Conservation (phyloP, 2,329 filamentous ascomycete genomes). For the Dothiorella sarmentorum region DNA sequence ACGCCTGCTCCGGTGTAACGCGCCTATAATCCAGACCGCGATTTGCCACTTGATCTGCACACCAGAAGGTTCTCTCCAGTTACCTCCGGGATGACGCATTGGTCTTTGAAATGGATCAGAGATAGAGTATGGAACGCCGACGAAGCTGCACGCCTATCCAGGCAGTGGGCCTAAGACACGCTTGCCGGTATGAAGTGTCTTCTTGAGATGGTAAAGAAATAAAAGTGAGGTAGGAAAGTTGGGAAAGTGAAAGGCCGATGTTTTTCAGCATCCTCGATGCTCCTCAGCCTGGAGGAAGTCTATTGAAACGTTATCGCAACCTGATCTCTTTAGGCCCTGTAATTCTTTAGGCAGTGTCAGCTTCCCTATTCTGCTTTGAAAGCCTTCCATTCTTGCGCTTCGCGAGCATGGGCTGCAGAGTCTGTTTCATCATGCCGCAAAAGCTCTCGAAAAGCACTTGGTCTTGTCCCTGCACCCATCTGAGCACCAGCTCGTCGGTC, state of each 20-base stretch:
- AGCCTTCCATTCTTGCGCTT: neutral
- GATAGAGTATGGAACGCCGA: conserved; percentile 43
- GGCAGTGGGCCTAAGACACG: conserved; percentile 24
- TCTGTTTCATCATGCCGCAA: conserved; percentile 29
- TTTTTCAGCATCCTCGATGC: neutral
- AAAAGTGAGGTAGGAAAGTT: neutral
- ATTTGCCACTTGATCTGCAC: conserved; percentile 27
- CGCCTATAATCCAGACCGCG: conserved; percentile 32
- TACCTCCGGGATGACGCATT: conserved; percentile 53
- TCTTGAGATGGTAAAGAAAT: neutral
- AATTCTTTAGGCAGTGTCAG: neutral
- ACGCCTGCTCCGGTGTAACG: conserved; percentile 20
- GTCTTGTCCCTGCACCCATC: conserved; percentile 76
- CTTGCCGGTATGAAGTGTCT: conserved; percentile 8
- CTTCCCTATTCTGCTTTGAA: conserved; percentile 5
- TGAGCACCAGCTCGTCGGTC: conserved; percentile 41
- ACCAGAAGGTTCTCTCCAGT: neutral
- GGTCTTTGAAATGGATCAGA: conserved; percentile 50
- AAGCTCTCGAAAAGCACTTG: conserved; percentile 80
- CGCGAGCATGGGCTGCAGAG: neutral
- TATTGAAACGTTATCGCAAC: neutral
- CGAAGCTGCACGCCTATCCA: conserved; percentile 43
- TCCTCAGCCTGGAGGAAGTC: neutral
- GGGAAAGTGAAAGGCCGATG: neutral
- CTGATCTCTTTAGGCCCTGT: neutral